Percentiles rank a stretch among this genome's conserved stretches.
phyloP scores from a whole-genome alignment of 176 grass and related monocot genomes.

The Poa pratensis region DNA sequence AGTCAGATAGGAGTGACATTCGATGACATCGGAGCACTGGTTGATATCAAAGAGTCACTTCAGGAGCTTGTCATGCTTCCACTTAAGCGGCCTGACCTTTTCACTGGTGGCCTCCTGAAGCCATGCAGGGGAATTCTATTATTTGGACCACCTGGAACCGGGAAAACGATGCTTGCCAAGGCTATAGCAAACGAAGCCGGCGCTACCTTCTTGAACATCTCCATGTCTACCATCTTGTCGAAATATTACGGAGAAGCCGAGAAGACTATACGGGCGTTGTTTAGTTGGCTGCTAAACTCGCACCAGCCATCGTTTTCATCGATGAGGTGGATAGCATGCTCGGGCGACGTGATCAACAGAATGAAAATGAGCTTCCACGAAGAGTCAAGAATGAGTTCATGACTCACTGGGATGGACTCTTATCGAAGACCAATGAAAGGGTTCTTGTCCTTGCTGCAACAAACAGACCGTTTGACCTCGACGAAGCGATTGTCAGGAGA shows the following conservation, averaged over 20 bases:
- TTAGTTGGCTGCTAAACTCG: constrained; percentile 75
- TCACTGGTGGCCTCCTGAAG: constrained; percentile 82
- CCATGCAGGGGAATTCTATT: constrained; percentile 79
- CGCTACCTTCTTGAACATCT: constrained; percentile 81
- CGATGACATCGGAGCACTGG: constrained; percentile 76
- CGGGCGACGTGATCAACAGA: constrained; percentile 57
- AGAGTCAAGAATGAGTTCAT: constrained; percentile 94
- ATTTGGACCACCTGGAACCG: constrained; percentile 84
- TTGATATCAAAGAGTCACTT: constrained; percentile 78
- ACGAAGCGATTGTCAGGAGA: constrained; percentile 80
- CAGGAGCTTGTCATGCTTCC: constrained; percentile 85
- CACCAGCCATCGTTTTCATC: constrained; percentile 78
- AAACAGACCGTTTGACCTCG: constrained; percentile 84
- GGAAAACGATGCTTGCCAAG: constrained; percentile 89
- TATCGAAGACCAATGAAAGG: constrained; percentile 62
- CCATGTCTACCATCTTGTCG: constrained; percentile 73
- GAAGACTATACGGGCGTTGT: constrained; percentile 69
- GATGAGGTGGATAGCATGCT: constrained; percentile 92
- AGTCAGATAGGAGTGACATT: constrained; percentile 81
- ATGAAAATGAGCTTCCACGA: constrained; percentile 69
- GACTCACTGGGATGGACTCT: constrained; percentile 78
- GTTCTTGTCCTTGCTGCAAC: constrained; percentile 91
- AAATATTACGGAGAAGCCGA: constrained; percentile 82
- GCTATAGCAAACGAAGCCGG: constrained; percentile 81
- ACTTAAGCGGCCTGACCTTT: constrained; percentile 71